These are phyloP conservation scores for Teratosphaeria destructans DNA, from an alignment of 2,329 filamentous ascomycete species.

Conservation along the genomic window DNA sequence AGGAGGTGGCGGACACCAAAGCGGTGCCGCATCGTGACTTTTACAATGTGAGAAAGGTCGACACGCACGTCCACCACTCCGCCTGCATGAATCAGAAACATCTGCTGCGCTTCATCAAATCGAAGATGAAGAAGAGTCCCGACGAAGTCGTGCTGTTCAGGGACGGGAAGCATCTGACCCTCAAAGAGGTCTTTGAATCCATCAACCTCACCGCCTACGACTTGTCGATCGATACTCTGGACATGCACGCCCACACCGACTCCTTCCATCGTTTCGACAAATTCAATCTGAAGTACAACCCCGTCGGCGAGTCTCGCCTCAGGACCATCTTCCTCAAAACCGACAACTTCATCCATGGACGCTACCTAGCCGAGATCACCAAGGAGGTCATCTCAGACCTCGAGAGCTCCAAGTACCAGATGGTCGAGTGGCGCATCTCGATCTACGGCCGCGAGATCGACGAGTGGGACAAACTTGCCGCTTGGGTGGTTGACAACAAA, in stretches of 20 bases:
- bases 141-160: slow-evolving; percentile 88
- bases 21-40: slow-evolving; percentile 96
- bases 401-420: slow-evolving; percentile 98
- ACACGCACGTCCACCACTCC: slow-evolving; percentile 97
- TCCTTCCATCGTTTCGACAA: slow-evolving; percentile 99
- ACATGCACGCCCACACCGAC: slow-evolving; percentile 98
- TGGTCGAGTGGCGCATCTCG: slow-evolving; percentile 98
- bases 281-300: slow-evolving; percentile 98
- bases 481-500: slow-evolving; percentile 97
- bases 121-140: slow-evolving; percentile 97
- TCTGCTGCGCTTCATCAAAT: slow-evolving; percentile 95
- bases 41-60: slow-evolving; percentile 97
- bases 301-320: slow-evolving; percentile 85
- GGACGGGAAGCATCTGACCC: slow-evolving; percentile 82
- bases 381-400: slow-evolving; percentile 96
- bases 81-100: slow-evolving; percentile 99
- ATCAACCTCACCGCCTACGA: slow-evolving; percentile 97
- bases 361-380: slow-evolving; percentile 93
- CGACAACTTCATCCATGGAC: slow-evolving; percentile 92
- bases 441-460: slow-evolving; percentile 87
- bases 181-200: slow-evolving; percentile 90
- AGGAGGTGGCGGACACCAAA: slow-evolving; percentile 96
- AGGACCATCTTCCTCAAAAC: slow-evolving; percentile 99
- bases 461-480: slow-evolving; percentile 95
- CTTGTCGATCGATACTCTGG: slow-evolving; percentile 91